phyloP scores from a whole-genome alignment of 345 rosid genomes.

The Hibiscus syriacus region DNA sequence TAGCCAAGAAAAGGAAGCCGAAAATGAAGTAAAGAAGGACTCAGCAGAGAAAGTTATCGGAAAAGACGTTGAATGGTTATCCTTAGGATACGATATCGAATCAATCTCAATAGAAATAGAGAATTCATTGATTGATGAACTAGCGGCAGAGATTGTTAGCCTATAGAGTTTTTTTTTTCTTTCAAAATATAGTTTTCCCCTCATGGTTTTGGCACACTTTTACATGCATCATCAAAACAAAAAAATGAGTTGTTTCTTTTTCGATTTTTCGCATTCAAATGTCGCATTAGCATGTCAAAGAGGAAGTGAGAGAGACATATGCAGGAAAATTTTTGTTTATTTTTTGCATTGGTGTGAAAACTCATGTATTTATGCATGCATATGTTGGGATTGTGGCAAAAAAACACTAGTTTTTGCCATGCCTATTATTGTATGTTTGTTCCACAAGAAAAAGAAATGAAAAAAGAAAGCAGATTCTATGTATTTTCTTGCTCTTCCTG shows the following conservation, averaged over 20 bases:
- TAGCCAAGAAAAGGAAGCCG: slow-evolving; percentile 36
- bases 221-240: slow-evolving; percentile 10
- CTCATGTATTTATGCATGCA: neutral
- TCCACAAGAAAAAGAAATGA: neutral
- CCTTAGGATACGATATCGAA: slow-evolving; percentile 49
- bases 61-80: slow-evolving; percentile 46
- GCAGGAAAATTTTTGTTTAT: neutral
- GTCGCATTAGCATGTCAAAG: neutral
- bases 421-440: neutral
- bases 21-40: slow-evolving; percentile 33
- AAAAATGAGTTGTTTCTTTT: neutral
- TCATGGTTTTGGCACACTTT: slow-evolving; percentile 9
- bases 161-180: slow-evolving; percentile 16
- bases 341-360: slow-evolving; percentile 10
- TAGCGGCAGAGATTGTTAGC: slow-evolving; percentile 49
- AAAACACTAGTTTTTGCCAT: neutral
- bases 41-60: slow-evolving; percentile 28
- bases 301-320: neutral
- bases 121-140: slow-evolving; percentile 57
- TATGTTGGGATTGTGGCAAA: neutral
- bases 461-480: neutral
- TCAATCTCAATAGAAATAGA: slow-evolving; percentile 54
- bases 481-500: neutral
- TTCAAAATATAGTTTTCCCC: slow-evolving; percentile 6
- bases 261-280: neutral